Conservation (phyloP, 2,329 filamentous ascomycete genomes). For the Cadophora gregata region DNA sequence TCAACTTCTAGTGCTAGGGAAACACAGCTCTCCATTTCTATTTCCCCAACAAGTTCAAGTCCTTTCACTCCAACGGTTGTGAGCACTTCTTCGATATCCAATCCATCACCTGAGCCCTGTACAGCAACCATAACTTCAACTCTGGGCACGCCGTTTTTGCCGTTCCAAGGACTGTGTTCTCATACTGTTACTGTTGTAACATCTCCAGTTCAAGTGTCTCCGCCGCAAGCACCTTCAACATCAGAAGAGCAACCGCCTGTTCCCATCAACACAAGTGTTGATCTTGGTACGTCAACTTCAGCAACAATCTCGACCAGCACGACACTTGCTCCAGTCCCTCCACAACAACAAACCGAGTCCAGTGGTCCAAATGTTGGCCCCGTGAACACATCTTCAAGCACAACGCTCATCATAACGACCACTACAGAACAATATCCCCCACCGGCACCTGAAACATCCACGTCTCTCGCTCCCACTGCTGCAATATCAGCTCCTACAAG, state of each 20-base stretch:
- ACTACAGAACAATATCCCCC: background rate
- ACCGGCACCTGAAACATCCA: background rate
- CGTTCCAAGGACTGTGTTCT: constrained; percentile 10
- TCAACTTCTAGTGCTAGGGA: background rate
- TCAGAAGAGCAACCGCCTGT: background rate
- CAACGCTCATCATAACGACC: background rate
- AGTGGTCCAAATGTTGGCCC: background rate
- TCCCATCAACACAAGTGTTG: background rate
- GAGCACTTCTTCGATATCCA: background rate
- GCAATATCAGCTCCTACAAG: background rate
- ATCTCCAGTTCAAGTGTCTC: background rate
- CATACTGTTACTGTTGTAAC: constrained; percentile 19
- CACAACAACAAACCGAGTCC: background rate
- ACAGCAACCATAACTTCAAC: constrained; percentile 24
- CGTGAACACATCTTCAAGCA: background rate
- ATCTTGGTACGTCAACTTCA: background rate
- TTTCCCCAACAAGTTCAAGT: background rate
- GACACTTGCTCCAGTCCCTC: background rate
- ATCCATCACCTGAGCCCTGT: constrained; percentile 3
- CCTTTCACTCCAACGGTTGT: background rate
- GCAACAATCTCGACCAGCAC: background rate
- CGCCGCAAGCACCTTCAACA: background rate
- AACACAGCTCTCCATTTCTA: background rate
- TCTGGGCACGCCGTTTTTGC: constrained; percentile 14
- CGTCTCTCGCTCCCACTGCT: background rate